A percentile compares a stretch with the other conserved stretches of the same genome.
Evolutionary conservation across 1,284 basidiomycete species (phyloP).

Genomic region (Neotropicomus parvogracilis): DNA sequence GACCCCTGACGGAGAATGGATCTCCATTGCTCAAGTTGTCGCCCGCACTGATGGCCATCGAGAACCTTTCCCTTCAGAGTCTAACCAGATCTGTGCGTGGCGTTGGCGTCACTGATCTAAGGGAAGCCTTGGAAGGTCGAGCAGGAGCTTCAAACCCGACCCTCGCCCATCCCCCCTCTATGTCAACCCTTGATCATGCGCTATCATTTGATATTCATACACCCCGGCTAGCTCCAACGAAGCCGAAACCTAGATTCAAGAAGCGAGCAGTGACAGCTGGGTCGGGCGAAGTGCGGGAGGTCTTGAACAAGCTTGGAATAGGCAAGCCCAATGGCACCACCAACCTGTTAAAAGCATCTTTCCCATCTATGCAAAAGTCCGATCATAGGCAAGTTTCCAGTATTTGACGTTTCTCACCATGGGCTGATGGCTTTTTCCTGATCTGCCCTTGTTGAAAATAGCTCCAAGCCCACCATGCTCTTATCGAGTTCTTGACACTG

Average conservation of each 20-base stretch:
- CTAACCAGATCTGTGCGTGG: constrained; percentile 69
- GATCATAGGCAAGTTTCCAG: constrained; percentile 36
- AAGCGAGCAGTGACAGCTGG: constrained; percentile 48
- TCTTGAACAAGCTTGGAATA: constrained; percentile 72
- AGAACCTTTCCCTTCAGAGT: constrained; percentile 81
- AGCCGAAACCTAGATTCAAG: constrained; percentile 53
- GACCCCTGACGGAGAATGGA: constrained; percentile 60
- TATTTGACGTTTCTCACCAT: not conserved
- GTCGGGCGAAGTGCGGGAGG: constrained; percentile 72
- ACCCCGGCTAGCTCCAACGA: constrained; percentile 43
- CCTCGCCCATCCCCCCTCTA: constrained; percentile 58
- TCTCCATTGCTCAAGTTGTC: constrained; percentile 75
- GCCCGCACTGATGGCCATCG: constrained; percentile 82
- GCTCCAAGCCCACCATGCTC: constrained; percentile 14
- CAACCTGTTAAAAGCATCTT: constrained; percentile 63
- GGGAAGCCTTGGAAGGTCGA: constrained; percentile 81
- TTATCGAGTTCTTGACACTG: constrained; percentile 15
- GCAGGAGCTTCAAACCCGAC: constrained; percentile 75
- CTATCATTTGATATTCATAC: constrained; percentile 45
- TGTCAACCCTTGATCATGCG: constrained; percentile 70
- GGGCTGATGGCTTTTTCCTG: constrained; percentile 8
- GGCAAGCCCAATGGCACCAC: constrained; percentile 62
- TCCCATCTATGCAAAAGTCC: constrained; percentile 46
- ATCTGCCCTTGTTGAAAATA: constrained; percentile 9
- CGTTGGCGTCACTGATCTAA: constrained; percentile 80